Conservation (phyloP, 768 basidiomycete species). For the Cystofilobasidium macerans region DNA sequence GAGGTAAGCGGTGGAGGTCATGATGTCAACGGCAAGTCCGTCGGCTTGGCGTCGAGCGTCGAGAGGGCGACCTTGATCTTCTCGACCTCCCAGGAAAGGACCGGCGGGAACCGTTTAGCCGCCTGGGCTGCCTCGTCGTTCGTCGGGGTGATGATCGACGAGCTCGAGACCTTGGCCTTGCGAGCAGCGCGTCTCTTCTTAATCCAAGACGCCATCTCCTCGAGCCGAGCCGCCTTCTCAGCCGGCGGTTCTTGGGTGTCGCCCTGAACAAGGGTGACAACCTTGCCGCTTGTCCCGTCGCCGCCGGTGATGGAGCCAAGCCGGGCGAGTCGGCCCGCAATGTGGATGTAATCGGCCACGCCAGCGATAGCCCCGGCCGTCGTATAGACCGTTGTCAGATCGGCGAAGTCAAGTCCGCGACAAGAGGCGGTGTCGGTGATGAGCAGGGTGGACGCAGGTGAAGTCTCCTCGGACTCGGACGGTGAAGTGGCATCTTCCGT, state of each 20-base stretch:
- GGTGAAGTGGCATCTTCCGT: too few species aligned
- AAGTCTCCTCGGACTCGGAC: too few species aligned
- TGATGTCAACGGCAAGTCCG: background rate
- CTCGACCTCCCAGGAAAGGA: background rate
- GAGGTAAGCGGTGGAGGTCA: background rate
- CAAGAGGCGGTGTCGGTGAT: background rate
- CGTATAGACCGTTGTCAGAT: background rate
- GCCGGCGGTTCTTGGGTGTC: background rate
- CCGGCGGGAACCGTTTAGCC: background rate
- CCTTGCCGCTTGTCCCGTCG: background rate
- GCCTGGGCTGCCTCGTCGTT: background rate
- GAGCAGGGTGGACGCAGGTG: too few species aligned
- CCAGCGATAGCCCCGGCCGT: background rate
- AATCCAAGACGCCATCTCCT: background rate
- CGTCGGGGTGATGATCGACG: background rate
- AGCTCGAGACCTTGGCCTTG: background rate
- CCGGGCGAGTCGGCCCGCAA: background rate
- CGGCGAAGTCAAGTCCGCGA: background rate
- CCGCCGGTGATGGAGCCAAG: background rate
- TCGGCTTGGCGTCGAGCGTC: background rate
- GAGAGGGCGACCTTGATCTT: constrained; percentile 1
- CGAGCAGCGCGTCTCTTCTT: background rate
- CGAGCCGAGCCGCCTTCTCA: background rate
- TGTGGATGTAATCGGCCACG: background rate
- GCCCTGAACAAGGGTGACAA: background rate